Base-by-base conservation (phyloP, 139 green algal species). In the Volvox africanus region DNA sequence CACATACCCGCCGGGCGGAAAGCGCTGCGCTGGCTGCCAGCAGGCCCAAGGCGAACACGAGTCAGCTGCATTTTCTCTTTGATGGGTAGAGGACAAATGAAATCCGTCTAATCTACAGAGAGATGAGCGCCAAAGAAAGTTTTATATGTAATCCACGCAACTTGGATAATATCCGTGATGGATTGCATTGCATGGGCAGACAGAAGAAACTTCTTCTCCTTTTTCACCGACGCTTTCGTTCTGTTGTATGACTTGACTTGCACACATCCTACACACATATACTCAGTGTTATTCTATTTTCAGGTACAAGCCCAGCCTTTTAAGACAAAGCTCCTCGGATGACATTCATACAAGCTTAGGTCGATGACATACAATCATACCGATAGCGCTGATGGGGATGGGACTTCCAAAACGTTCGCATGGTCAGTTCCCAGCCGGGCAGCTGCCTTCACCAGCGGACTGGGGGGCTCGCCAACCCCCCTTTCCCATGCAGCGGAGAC, bases 281-380 rank as follows among this genome's bases (percentile, higher is more conserved):
- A 55, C 44, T 55, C 44, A 55, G 5, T 55, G 44, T 9, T 55
- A 5, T 55, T 55, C 44, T 55, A 5, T 55, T 55, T 55, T 55
- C 44, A 55, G 44, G 44, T 55, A 55, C 44, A 55, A 55, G 44
- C 44, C 44, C 44, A 14, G 44, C 5, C 9, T 55, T 55, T 14
- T 55, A 5, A 9, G 44, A 55, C 9, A 55, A 55, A 55, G 44
- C 9, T 55, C 44, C 44, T 55, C 44, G 44, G 44, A 55, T 55
- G 44, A 55, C 44, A 9, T 55, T 55, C 9, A 55, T 55, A 55
- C 44, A 11, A 73, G 65, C 65, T 12, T 73, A 73, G 65, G 21
- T 55, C 44, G 16, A 87, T 87, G 81, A 87, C 81, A 20, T 87
- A 87, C 55, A 86, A 86, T n/a, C 80, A 86, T 26, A 73, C 50